Evolutionary conservation across 345 rosid genomes (phyloP).

Genomic region (Litchi chinensis): DNA sequence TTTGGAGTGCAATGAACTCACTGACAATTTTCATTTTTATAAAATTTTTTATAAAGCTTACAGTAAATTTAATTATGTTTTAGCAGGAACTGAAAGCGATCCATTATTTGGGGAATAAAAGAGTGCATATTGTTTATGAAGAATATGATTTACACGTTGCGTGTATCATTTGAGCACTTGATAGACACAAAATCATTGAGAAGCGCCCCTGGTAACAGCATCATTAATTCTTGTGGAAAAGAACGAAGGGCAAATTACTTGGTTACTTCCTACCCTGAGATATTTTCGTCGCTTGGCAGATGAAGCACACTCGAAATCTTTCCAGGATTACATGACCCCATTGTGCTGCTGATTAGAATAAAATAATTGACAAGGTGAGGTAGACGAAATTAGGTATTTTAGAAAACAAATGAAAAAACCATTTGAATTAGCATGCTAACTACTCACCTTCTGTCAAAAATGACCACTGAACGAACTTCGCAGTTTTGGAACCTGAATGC

Average conservation of each 20-base stretch:
- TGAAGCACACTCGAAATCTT: slow-evolving; percentile 22
- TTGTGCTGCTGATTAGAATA: slow-evolving; percentile 22
- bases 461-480: slow-evolving; percentile 54
- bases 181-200: not conserved
- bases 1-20: not conserved
- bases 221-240: not conserved
- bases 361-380: not conserved
- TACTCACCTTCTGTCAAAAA: slow-evolving; percentile 44
- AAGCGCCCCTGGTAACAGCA: not conserved
- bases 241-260: not conserved
- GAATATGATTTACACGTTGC: not conserved
- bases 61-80: not conserved
- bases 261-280: slow-evolving; percentile 12
- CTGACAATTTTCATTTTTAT: not conserved
- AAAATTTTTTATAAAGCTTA: not conserved
- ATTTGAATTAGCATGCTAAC: not conserved
- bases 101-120: not conserved
- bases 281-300: slow-evolving; percentile 27
- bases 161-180: not conserved
- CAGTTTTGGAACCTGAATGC: slow-evolving; percentile 55
- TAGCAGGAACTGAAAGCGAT: not conserved
- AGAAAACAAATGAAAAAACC: too few relatives aligned
- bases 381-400: not conserved
- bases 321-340: slow-evolving; percentile 27
- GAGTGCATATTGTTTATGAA: not conserved